phyloP scores from a whole-genome alignment of 176 grass and related monocot genomes.

The Dactylis glomerata region DNA sequence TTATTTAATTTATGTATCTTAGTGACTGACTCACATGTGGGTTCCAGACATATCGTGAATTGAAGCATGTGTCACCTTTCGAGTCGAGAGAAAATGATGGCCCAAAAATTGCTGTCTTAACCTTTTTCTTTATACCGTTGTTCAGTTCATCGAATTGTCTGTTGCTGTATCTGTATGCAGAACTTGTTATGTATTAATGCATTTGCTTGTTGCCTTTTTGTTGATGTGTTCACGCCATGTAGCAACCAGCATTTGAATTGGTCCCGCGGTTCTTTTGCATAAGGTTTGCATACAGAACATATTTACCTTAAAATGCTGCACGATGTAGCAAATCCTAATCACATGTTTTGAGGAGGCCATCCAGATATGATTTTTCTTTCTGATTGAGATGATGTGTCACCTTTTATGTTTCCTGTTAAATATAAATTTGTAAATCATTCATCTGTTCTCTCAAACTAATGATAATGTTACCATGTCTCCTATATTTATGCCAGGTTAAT shows the following conservation, averaged over 20 bases:
- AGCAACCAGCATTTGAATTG: background rate
- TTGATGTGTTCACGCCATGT: background rate
- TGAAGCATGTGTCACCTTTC: background rate
- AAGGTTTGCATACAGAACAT: too few relatives aligned
- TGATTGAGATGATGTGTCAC: background rate
- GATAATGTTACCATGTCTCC: background rate
- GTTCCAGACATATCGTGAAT: background rate
- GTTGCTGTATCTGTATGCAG: background rate
- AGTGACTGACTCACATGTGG: background rate
- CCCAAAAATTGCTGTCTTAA: background rate
- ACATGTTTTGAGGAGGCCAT: background rate
- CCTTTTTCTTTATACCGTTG: background rate
- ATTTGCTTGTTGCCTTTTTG: background rate
- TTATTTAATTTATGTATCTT: background rate
- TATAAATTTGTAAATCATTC: slow-evolving; percentile 9
- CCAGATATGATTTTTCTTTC: background rate
- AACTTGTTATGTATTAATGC: background rate
- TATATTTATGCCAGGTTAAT: slow-evolving; percentile 56
- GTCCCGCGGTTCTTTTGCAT: background rate
- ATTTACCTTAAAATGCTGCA: background rate
- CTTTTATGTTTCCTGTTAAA: slow-evolving; percentile 22
- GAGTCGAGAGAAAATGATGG: background rate
- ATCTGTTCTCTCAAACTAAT: background rate
- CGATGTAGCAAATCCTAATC: background rate
- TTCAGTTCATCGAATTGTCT: slow-evolving; percentile 3